Evolutionary conservation across 2,329 filamentous ascomycete genomes (phyloP), one percentile per base, ranked within the genome.

Genomic region (Diaporthe citriasiana): DNA sequence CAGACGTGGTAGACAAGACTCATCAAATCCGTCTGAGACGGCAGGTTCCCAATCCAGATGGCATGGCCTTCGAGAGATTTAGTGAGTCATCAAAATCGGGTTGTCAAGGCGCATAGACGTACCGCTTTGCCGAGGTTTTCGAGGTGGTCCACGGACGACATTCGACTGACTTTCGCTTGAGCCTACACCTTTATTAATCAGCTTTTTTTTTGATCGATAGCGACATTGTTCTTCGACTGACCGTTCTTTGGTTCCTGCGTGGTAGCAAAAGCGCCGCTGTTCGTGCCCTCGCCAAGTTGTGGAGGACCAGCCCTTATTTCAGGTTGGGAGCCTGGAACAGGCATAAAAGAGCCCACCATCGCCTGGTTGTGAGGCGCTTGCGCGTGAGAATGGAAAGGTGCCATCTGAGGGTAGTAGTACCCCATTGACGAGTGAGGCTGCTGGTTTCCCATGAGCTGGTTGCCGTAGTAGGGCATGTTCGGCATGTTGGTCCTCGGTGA

Each of bases 11-110:
- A 91, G 70, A 98, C 97, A n/a, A 98, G 85, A 74, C 90, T 93
- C 83, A 95, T 92, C 17, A 98, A 88, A 53, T 92, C 92, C 0
- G 95, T 93, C 65, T 94, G 93, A 0, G 94, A 93, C 5, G 96
- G 95, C 0, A 98, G 87, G 80, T 98, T 98, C 53, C 97, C 97
- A 38, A 98, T 94, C 96, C 97, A 98, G 27, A 98, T 91, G 0
- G 96, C 96, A 81, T 98, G 94, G 1, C 95, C 96, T 86, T 88
- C 70, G 42, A 45, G 38, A 40, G 70, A 22, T 33, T 76, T 60
- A 76, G 63, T 13, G 27, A 38, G 12, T 12, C 13, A 53, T 19
- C 12, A 25, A 12, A 10, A 7, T 8, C 8, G 40, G 51, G 17
- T 27, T 25, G 12, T 47, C 63, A 25, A 9, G 47, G n/a, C 70